Evolutionary conservation across 1,284 basidiomycete species (phyloP).

Genomic region (Irpex sp.): DNA sequence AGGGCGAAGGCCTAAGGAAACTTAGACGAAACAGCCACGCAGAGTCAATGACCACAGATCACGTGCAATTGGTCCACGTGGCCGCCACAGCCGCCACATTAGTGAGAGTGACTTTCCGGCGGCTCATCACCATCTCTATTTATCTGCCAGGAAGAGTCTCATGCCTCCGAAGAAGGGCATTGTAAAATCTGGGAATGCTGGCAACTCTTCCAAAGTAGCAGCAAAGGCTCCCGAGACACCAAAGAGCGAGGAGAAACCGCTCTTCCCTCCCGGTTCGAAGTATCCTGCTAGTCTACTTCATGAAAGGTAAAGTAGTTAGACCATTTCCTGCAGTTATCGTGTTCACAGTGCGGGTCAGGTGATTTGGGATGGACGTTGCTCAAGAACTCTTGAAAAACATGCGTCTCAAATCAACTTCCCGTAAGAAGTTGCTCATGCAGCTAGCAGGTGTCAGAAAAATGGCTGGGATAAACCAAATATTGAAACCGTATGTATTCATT

Average conservation of each 20-base stretch:
- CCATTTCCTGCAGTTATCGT: neutral
- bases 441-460: conserved; percentile 72
- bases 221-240: conserved; percentile 24
- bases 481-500: conserved; percentile 53
- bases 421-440: neutral
- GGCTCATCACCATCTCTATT: neutral
- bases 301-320: conserved; percentile 51
- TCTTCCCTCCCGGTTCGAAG: conserved; percentile 83
- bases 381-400: neutral
- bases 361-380: neutral
- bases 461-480: conserved; percentile 82
- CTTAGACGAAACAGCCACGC: neutral
- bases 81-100: neutral
- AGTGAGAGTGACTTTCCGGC: too few species aligned
- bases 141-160: neutral
- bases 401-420: neutral
- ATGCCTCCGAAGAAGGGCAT: conserved; percentile 79
- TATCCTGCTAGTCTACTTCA: conserved; percentile 73
- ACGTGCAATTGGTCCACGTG: neutral
- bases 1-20: neutral
- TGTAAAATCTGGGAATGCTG: conserved; percentile 83
- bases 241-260: conserved; percentile 39
- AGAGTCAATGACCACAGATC: neutral
- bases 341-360: neutral
- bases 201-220: conserved; percentile 68